Percentiles rank a stretch among this genome's conserved stretches.
Evolutionary conservation across 2,329 filamentous ascomycete genomes (phyloP).

Genomic region (Cladobotryum mycophilum): DNA sequence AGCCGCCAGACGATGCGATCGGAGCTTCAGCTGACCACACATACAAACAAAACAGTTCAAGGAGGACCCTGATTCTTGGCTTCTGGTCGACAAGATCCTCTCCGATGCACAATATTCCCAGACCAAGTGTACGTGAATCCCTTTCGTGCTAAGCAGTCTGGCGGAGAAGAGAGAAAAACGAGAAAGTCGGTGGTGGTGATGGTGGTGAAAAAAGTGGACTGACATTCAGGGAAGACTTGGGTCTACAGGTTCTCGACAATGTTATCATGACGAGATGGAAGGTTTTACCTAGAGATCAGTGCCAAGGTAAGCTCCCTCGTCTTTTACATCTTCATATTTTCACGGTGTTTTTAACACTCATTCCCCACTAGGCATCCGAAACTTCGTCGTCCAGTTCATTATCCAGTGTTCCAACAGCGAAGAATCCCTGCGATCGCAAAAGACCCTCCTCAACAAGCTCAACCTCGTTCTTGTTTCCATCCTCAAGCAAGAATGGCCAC

Average conservation of each 20-base stretch:
- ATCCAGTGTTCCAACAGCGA: slow-evolving; percentile 88
- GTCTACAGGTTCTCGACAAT: slow-evolving; percentile 92
- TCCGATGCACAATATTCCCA: slow-evolving; percentile 88
- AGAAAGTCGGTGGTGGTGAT: neutral
- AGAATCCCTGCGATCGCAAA: slow-evolving; percentile 76
- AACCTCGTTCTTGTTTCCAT: slow-evolving; percentile 97
- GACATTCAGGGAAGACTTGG: slow-evolving; percentile 59
- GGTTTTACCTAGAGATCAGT: slow-evolving; percentile 91
- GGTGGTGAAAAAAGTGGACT: slow-evolving; percentile 12
- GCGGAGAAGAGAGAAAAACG: neutral
- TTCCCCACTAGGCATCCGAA: slow-evolving; percentile 70
- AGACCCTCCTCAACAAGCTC: slow-evolving; percentile 92
- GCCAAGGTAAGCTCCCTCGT: slow-evolving; percentile 56
- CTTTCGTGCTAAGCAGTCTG: slow-evolving; percentile 12
- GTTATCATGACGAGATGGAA: slow-evolving; percentile 99
- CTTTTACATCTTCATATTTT: slow-evolving; percentile 23
- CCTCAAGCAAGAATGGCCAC: slow-evolving; percentile 98
- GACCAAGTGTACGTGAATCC: slow-evolving; percentile 73
- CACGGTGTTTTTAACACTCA: neutral
- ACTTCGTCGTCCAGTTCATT: slow-evolving; percentile 98
- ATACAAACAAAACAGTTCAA: slow-evolving; percentile 64
- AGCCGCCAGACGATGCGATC: neutral
- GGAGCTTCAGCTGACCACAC: slow-evolving; percentile 4
- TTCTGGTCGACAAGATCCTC: slow-evolving; percentile 94
- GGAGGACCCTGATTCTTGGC: slow-evolving; percentile 96